Evolutionary conservation across 2,329 filamentous ascomycete species (phyloP).

Genomic region (Periconia sp.): DNA sequence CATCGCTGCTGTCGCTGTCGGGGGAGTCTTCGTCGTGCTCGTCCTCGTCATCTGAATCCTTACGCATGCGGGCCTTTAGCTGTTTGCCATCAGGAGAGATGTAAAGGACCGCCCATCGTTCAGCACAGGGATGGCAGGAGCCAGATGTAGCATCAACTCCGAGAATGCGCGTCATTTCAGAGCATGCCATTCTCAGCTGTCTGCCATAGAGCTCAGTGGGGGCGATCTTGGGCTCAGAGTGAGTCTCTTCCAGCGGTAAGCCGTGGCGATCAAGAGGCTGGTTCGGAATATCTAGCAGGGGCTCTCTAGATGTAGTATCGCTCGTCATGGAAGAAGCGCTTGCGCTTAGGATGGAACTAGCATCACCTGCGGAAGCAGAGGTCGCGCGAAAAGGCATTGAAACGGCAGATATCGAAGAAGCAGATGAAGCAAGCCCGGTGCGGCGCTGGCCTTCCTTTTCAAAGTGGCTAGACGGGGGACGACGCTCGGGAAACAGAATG

Average conservation of each 20-base stretch:
- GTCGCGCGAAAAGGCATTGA: constrained; percentile 59
- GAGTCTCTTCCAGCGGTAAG: constrained; percentile 30
- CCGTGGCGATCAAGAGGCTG: constrained; percentile 24
- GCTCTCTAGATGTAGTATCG: constrained; percentile 72
- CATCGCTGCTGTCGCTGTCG: constrained; percentile 57
- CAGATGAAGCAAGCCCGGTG: constrained; percentile 53
- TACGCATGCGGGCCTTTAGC: constrained; percentile 74
- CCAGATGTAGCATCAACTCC: constrained; percentile 70
- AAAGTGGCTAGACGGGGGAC: constrained; percentile 64
- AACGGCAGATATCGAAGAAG: constrained; percentile 57
- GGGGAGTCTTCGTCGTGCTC: constrained; percentile 66
- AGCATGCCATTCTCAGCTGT: constrained; percentile 69
- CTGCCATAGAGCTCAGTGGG: constrained; percentile 50
- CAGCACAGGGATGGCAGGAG: constrained; percentile 77
- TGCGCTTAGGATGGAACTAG: constrained; percentile 73
- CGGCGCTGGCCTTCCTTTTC: constrained; percentile 53
- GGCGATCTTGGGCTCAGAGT: constrained; percentile 56
- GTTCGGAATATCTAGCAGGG: constrained; percentile 58
- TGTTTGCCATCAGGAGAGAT: constrained; percentile 74
- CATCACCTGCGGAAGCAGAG: constrained; percentile 62
- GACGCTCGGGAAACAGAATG: constrained; percentile 78
- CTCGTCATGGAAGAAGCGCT: constrained; percentile 76
- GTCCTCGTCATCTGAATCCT: constrained; percentile 69
- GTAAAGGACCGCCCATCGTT: constrained; percentile 83
- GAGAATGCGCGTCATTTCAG: constrained; percentile 72